A percentile compares a stretch with the other conserved stretches of the same genome.
These are phyloP conservation scores for Meira nashicola DNA, from an alignment of 1,284 basidiomycete species.

Conservation along the genomic window DNA sequence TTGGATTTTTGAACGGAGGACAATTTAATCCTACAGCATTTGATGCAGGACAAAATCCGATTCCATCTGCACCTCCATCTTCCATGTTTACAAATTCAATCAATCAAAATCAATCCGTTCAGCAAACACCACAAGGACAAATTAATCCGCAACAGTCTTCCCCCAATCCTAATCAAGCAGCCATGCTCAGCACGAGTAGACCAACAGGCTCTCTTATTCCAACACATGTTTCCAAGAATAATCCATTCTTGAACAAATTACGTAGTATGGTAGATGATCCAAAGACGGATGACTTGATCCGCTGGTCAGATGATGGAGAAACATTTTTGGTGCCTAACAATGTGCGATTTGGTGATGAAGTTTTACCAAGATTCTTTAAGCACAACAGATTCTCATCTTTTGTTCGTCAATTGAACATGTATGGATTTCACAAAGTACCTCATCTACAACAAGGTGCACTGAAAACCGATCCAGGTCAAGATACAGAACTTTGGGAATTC, in stretches of 20 bases:
- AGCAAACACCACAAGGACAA: neutral
- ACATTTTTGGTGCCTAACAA: conserved; percentile 91
- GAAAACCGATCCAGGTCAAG: conserved; percentile 54
- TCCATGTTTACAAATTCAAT: neutral
- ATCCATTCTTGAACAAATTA: conserved; percentile 86
- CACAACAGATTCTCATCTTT: conserved; percentile 91
- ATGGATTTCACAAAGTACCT: conserved; percentile 54
- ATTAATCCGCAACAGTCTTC: neutral
- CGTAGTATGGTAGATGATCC: conserved; percentile 90
- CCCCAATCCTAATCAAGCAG: neutral
- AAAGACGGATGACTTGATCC: conserved; percentile 73
- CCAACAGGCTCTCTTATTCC: conserved; percentile 8
- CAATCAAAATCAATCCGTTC: neutral
- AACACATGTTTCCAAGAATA: conserved; percentile 41
- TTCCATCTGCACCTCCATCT: too few relatives aligned
- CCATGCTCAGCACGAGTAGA: neutral
- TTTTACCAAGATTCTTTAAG: conserved; percentile 91
- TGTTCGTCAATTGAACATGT: conserved; percentile 92
- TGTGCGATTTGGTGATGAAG: conserved; percentile 83
- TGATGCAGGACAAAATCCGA: too few relatives aligned
- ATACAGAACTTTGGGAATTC: conserved; percentile 89
- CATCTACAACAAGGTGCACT: conserved; percentile 93
- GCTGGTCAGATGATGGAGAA: conserved; percentile 82
- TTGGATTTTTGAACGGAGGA: neutral
- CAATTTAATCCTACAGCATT: neutral